These are phyloP conservation scores for Rhizophagus sp. DNA, from an alignment of 192 early-diverging fungal species.

Conservation along the genomic window DNA sequence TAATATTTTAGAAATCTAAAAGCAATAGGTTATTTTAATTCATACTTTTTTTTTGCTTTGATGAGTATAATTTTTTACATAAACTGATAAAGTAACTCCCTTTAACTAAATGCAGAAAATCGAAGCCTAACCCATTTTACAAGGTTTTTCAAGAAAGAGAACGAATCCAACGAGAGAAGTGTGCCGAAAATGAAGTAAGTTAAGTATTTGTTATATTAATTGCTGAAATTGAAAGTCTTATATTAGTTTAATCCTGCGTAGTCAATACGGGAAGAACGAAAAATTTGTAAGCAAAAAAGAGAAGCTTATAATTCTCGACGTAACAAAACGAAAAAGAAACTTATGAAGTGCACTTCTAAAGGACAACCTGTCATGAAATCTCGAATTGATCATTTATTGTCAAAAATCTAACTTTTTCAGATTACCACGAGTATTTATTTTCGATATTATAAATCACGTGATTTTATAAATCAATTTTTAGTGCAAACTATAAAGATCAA, in stretches of 20 bases:
- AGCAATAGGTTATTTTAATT: not conserved
- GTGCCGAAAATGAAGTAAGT: not conserved
- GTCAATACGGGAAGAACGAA: not conserved
- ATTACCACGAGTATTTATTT: no score
- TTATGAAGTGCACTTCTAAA: conserved; percentile 10
- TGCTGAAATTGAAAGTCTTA: not conserved
- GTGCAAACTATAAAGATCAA: no score
- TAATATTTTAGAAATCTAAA: no score
- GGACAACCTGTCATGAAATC: conserved; percentile 22
- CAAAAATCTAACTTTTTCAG: not conserved
- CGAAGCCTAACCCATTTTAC: conserved; percentile 16
- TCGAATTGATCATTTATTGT: conserved; percentile 12
- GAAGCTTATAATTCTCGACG: not conserved
- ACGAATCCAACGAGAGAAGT: not conserved
- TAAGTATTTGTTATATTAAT: not conserved
- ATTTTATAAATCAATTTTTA: no score
- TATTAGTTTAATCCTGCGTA: not conserved
- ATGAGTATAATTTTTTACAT: not conserved
- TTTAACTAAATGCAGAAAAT: not conserved
- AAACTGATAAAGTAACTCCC: no score
- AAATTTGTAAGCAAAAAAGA: not conserved
- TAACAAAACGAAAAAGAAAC: conserved; percentile 1
- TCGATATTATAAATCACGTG: no score
- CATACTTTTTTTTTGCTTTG: not conserved
- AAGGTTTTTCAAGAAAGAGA: conserved; percentile 13